Evolutionary conservation across 495 filamentous ascomycete species (phyloP).

Genomic region (Cercophora samala): DNA sequence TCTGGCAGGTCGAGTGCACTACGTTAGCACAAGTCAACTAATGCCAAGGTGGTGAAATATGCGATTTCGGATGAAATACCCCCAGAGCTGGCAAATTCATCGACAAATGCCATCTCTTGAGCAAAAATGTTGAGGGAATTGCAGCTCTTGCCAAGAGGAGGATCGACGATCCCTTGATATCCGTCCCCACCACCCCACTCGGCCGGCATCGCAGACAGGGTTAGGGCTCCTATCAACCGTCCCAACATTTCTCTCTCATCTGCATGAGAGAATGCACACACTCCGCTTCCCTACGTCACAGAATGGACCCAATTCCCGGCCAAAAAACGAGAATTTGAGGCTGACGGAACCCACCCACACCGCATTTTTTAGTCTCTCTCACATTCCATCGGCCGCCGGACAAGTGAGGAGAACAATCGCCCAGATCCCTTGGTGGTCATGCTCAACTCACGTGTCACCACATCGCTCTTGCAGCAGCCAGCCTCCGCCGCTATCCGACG

Average conservation of each 20-base stretch:
- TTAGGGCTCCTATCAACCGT: neutral
- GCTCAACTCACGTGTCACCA: constrained; percentile 3
- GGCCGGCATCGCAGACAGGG: neutral
- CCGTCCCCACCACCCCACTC: neutral
- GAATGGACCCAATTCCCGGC: neutral
- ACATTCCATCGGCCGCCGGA: neutral
- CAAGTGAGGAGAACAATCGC: neutral
- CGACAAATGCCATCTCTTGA: neutral
- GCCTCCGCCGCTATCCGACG: constrained; percentile 2
- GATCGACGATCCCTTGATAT: neutral
- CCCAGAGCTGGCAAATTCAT: neutral
- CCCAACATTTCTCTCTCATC: neutral
- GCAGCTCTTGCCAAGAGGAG: neutral
- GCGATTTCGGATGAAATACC: neutral
- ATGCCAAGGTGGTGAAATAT: neutral
- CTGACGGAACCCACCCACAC: neutral
- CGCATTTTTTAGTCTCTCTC: neutral
- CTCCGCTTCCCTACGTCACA: constrained; percentile 1
- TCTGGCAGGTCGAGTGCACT: neutral
- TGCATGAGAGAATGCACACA: neutral
- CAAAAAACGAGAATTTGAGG: neutral
- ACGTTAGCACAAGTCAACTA: neutral
- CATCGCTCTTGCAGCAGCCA: neutral
- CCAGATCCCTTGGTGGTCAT: neutral
- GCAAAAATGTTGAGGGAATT: neutral